phyloP scores from a whole-genome alignment of 192 early-diverging fungal species.

The Podila verticillata region DNA sequence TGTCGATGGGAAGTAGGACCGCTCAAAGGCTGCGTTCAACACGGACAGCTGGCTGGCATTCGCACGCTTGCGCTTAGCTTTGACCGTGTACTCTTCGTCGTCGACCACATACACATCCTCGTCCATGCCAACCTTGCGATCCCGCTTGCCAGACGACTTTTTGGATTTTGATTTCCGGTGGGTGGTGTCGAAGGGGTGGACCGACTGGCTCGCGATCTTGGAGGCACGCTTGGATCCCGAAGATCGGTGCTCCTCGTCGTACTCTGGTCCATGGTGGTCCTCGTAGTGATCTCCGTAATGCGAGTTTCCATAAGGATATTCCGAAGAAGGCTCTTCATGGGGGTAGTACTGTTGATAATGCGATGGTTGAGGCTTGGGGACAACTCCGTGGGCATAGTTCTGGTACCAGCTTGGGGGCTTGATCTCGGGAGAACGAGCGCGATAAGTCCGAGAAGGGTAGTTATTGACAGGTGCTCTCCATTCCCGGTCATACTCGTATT shows the following conservation, averaged over 20 bases:
- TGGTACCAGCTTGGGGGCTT: constrained; percentile 48
- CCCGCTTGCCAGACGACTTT: constrained; percentile 32
- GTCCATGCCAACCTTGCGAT: constrained; percentile 35
- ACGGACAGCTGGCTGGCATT: constrained; percentile 81
- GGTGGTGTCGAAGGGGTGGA: constrained; percentile 42
- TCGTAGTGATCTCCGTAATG: constrained; percentile 14
- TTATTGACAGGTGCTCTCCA: not conserved
- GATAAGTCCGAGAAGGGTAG: constrained; percentile 20
- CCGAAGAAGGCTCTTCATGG: not conserved
- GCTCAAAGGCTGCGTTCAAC: constrained; percentile 81
- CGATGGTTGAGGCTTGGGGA: constrained; percentile 14
- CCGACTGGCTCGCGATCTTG: constrained; percentile 12
- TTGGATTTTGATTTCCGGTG: constrained; percentile 32
- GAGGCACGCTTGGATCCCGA: constrained; percentile 19
- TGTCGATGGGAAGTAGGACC: constrained; percentile 85
- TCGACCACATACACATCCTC: constrained; percentile 47
- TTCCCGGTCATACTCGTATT: not conserved
- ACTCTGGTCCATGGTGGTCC: not conserved
- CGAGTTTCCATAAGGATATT: constrained; percentile 1
- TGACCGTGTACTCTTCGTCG: constrained; percentile 53
- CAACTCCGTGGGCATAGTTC: constrained; percentile 43
- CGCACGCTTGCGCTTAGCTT: constrained; percentile 84
- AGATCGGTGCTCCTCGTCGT: constrained; percentile 12
- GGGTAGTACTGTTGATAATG: not conserved
- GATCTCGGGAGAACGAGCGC: constrained; percentile 45